Conservation (phyloP, 164 flowering plant genomes). For the Akebia trifoliata region DNA sequence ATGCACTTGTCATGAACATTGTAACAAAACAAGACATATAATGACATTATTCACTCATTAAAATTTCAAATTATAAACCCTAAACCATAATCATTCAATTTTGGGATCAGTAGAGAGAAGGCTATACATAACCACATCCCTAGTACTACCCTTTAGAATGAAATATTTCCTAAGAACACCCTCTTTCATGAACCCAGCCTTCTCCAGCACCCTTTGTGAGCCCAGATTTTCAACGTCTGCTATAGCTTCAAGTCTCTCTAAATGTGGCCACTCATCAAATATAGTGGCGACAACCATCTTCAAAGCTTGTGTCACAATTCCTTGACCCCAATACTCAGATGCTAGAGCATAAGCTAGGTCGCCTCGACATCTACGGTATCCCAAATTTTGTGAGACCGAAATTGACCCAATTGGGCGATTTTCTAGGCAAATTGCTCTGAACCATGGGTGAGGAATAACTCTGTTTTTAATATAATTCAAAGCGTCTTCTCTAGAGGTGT, state of each 20-base stretch:
- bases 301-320: constrained; percentile 42
- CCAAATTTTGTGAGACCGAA: constrained; percentile 21
- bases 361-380: constrained; percentile 33
- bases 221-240: constrained; percentile 56
- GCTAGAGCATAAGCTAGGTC: constrained; percentile 64
- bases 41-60: no score
- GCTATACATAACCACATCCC: constrained; percentile 56
- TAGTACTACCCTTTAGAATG: constrained; percentile 33
- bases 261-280: constrained; percentile 50
- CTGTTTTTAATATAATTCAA: constrained; percentile 24
- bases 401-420: constrained; percentile 50
- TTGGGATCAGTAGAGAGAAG: constrained; percentile 41
- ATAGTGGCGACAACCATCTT: constrained; percentile 36
- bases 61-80: no score
- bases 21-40: no score
- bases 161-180: constrained; percentile 35
- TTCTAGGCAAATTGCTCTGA: constrained; percentile 52
- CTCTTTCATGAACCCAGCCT: constrained; percentile 40
- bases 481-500: constrained; percentile 41
- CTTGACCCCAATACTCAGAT: constrained; percentile 59
- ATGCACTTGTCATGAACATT: no score
- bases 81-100: constrained; percentile 7
- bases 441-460: constrained; percentile 48
- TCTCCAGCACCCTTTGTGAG: constrained; percentile 69
- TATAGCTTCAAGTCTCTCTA: constrained; percentile 67